Conservation (phyloP, 495 filamentous ascomycete species). For the Cenococcum geophilum region DNA sequence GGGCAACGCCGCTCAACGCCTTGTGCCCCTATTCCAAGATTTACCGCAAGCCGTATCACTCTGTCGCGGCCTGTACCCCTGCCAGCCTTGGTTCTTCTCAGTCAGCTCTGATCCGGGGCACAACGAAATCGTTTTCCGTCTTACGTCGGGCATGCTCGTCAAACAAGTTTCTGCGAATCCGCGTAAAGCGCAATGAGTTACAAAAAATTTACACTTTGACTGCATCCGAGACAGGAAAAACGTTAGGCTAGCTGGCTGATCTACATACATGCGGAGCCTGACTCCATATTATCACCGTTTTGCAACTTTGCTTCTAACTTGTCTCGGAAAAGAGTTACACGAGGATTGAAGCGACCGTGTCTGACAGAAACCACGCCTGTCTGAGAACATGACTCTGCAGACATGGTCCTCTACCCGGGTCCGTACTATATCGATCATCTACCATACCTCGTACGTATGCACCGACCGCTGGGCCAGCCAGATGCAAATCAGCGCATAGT, state of each 20-base stretch:
- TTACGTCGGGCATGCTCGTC: slow-evolving; percentile 16
- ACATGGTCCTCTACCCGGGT: too few species aligned
- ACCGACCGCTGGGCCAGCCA: background rate
- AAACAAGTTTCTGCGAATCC: slow-evolving; percentile 19
- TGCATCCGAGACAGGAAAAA: too few species aligned
- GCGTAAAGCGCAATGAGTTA: slow-evolving; percentile 17
- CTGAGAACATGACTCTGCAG: too few species aligned
- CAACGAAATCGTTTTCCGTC: slow-evolving; percentile 10
- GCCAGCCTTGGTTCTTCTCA: slow-evolving; percentile 6
- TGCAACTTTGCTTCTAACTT: too few species aligned
- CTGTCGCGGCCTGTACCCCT: slow-evolving; percentile 18
- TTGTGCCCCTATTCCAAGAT: slow-evolving; percentile 19
- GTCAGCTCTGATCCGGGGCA: slow-evolving; percentile 26
- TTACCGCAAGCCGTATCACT: slow-evolving; percentile 10
- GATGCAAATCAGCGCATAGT: background rate
- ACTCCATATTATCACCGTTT: too few species aligned
- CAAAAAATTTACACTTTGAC: background rate
- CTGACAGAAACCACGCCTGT: too few species aligned
- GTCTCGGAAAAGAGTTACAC: too few species aligned
- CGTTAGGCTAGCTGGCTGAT: too few species aligned
- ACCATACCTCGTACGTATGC: background rate
- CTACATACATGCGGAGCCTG: too few species aligned
- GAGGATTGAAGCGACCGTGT: too few species aligned
- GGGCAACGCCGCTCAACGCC: slow-evolving; percentile 1
- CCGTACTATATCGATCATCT: too few species aligned